Evolutionary conservation across 23 red algal species (phyloP).

Genomic region (Gracilaria caudata): DNA sequence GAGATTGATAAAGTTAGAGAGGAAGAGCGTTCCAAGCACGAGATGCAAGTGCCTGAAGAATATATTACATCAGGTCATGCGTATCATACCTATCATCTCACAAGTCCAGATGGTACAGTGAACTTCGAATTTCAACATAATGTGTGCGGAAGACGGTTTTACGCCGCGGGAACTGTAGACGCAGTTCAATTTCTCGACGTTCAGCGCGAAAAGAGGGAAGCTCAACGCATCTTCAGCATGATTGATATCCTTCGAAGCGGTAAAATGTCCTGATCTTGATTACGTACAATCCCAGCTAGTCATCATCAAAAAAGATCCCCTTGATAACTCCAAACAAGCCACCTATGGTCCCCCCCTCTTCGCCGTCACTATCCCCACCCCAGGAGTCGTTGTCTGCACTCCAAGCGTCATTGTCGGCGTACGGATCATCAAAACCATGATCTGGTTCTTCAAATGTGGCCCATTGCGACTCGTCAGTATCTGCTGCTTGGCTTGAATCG

Average conservation of each 20-base stretch:
- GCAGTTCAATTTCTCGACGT: conserved; percentile 84
- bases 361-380: neutral
- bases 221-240: conserved; percentile 79
- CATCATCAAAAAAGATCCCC: conserved; percentile 19
- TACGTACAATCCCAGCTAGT: neutral
- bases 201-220: conserved; percentile 30
- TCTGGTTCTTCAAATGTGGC: conserved; percentile 73
- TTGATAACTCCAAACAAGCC: conserved; percentile 40
- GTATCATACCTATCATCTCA: conserved; percentile 93
- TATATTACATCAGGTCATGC: conserved; percentile 87
- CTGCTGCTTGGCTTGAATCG: neutral
- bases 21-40: conserved; percentile 33
- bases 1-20: conserved; percentile 87
- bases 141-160: conserved; percentile 88
- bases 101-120: conserved; percentile 88
- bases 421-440: conserved; percentile 59
- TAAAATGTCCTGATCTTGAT: conserved; percentile 59
- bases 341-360: conserved; percentile 17
- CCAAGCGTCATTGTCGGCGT: conserved; percentile 41
- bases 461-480: conserved; percentile 53
- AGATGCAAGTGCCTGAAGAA: conserved; percentile 86
- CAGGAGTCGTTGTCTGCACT: conserved; percentile 8
- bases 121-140: conserved; percentile 97
- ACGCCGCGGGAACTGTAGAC: conserved; percentile 97
- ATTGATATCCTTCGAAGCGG: conserved; percentile 89